Evolutionary conservation across 169 alveolate genomes (phyloP), one percentile per base, ranked within the genome.

Genomic region (Plasmodium chabaudi): DNA sequence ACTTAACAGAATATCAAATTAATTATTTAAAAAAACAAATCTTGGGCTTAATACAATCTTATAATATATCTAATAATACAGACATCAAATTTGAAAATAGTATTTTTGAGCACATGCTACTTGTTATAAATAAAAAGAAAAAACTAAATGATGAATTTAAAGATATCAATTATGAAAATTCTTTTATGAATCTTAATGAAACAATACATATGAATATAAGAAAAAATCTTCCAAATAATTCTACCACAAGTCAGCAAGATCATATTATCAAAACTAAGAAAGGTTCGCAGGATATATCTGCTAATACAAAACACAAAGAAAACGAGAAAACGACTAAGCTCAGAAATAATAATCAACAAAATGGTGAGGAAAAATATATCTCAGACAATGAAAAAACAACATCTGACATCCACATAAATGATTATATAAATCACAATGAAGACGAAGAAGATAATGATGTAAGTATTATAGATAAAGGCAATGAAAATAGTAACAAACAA

Each of bases 51-150:
- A 70, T 86, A 9, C 69, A 86, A 5, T 57, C 91, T 2, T 86
- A 86, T 44, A 86, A 86, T 64, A 13, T 47, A 17, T 39, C 73
- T 46, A 86, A 86, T 55, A 57, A 57, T 17, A 69, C 91, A 10
- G 13, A 55, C 5, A 59, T 86, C 10, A 59, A 68, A 59, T 86
- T 42, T 34, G 87, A 68, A 57, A 86, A 51, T 55, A 86, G 91
- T 53, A 86, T 86, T 27, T 86, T 86, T 47, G 91, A 86, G 19
- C 91, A 86, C 39, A 46, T 86, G 87, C 6, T 86, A 12, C 91
- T 70, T 25, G 55, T 86, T 12, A 71, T 86, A 12, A 25, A 68
- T 34, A 86, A 86, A 39, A 71, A 86, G 25, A 86, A 69, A 59
- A 86, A 86, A 55, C 65, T 86, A 21, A 86, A 51, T 49, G 91